Conservation (phyloP, 352 stramenopile genomes). For the Ophiocytium majus region DNA sequence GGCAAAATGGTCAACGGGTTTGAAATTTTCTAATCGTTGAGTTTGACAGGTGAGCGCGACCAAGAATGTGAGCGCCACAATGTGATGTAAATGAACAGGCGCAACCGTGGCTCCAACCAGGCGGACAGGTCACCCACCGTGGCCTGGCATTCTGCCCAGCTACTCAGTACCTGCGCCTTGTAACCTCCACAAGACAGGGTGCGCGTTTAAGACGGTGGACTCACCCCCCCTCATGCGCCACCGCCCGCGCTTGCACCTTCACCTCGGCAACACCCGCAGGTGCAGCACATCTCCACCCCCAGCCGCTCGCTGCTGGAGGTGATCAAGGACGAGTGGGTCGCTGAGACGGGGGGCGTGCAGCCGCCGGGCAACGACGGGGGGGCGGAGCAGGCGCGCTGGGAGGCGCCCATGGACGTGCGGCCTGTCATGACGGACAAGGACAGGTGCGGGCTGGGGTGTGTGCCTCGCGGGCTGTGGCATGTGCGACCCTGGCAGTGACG, state of each 20-base stretch:
- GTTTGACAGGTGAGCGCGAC: too few relatives aligned
- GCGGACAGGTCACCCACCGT: background rate
- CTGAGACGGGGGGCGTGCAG: constrained; percentile 35
- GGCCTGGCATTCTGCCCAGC: background rate
- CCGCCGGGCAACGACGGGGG: constrained; percentile 33
- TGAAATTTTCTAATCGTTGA: too few relatives aligned
- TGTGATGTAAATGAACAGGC: too few relatives aligned
- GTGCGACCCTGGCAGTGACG: too few relatives aligned
- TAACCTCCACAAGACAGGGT: background rate
- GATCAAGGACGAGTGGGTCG: constrained; percentile 50
- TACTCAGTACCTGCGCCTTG: background rate
- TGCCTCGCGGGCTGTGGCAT: too few relatives aligned
- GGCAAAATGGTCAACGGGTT: too few relatives aligned
- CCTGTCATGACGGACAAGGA: constrained; percentile 53
- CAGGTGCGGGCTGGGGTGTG: too few relatives aligned
- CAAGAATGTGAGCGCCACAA: too few relatives aligned
- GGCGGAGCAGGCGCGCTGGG: constrained; percentile 43
- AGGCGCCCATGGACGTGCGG: constrained; percentile 39
- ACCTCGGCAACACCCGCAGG: constrained; percentile 20
- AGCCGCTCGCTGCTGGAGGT: constrained; percentile 52
- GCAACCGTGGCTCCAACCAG: too few relatives aligned
- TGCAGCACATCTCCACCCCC: constrained; percentile 48
- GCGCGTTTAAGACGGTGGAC: too few relatives aligned
- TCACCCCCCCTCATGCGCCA: too few relatives aligned
- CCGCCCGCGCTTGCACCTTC: too few relatives aligned